Percentiles rank a stretch among this genome's conserved stretches.
Conservation (phyloP, 352 stramenopile genomes). For the Pythium angustatum region DNA sequence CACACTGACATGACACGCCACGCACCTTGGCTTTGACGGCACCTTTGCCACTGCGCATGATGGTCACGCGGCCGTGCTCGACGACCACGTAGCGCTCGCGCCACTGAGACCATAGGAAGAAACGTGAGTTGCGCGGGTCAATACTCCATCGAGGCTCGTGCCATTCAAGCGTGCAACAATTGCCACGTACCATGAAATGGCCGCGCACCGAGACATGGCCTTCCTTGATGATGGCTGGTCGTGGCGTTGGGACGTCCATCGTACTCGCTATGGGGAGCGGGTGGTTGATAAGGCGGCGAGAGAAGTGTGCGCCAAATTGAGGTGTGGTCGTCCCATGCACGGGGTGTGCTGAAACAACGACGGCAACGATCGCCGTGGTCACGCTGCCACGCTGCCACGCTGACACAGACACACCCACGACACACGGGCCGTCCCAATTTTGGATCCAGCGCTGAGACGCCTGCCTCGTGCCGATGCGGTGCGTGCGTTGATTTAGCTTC, state of each 20-base stretch:
- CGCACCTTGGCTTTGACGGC: conserved; percentile 64
- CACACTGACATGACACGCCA: neutral
- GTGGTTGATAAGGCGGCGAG: neutral
- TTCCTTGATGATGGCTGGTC: conserved; percentile 43
- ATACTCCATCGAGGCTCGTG: too few species aligned
- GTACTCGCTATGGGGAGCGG: conserved; percentile 2
- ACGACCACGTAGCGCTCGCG: conserved; percentile 66
- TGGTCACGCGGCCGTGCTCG: conserved; percentile 44
- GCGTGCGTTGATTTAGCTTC: neutral
- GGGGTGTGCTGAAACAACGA: neutral
- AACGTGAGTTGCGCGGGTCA: too few species aligned
- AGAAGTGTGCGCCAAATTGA: neutral
- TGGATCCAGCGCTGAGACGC: neutral
- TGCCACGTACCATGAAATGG: conserved; percentile 58
- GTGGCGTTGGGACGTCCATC: neutral
- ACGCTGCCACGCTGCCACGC: too few species aligned
- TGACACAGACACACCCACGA: neutral
- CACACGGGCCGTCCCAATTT: neutral
- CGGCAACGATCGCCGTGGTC: too few species aligned
- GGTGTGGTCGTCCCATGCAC: too few species aligned
- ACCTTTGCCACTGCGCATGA: conserved; percentile 46
- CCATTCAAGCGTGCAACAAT: too few species aligned
- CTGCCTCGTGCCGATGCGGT: too few species aligned
- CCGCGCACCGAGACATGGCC: conserved; percentile 58
- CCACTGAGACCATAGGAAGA: conserved; percentile 61